A percentile compares a stretch with the other conserved stretches of the same genome.
phyloP scores from a whole-genome alignment of 202 grass and related monocot species.

The Bolboschoenoplectus hybrid region DNA sequence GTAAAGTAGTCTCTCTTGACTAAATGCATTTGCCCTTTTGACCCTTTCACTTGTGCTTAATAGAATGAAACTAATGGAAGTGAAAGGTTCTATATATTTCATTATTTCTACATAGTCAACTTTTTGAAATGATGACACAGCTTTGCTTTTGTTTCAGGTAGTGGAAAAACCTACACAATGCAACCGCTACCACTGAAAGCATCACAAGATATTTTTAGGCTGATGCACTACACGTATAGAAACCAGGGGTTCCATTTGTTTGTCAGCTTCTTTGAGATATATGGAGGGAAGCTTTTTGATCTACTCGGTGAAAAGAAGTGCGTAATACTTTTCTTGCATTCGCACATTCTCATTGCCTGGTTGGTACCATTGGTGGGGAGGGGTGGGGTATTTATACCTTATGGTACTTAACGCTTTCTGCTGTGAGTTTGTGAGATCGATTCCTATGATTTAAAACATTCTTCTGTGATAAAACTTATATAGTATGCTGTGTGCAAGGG shows the following conservation, averaged over 20 bases:
- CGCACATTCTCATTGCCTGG: neutral
- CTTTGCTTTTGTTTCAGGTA: constrained; percentile 41
- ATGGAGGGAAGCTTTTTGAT: constrained; percentile 57
- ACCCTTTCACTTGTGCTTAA: constrained; percentile 15
- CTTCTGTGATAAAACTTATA: neutral
- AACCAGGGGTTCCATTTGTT: constrained; percentile 53
- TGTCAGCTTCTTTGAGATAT: constrained; percentile 57
- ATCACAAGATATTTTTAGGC: constrained; percentile 49
- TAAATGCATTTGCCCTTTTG: neutral
- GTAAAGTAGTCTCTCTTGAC: neutral
- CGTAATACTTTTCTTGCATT: constrained; percentile 6
- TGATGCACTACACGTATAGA: constrained; percentile 49
- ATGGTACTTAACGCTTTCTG: neutral
- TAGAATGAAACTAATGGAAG: neutral
- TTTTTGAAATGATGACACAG: neutral
- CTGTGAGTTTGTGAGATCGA: neutral
- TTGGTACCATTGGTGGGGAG: no score
- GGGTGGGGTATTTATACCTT: neutral
- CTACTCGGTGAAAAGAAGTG: constrained; percentile 54
- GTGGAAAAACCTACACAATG: constrained; percentile 58
- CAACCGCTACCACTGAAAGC: constrained; percentile 55
- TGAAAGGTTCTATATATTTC: neutral
- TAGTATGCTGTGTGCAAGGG: neutral
- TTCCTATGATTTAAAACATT: neutral
- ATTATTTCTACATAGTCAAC: neutral